phyloP scores from a whole-genome alignment of 345 rosid genomes.

The Pistacia atlantica region DNA sequence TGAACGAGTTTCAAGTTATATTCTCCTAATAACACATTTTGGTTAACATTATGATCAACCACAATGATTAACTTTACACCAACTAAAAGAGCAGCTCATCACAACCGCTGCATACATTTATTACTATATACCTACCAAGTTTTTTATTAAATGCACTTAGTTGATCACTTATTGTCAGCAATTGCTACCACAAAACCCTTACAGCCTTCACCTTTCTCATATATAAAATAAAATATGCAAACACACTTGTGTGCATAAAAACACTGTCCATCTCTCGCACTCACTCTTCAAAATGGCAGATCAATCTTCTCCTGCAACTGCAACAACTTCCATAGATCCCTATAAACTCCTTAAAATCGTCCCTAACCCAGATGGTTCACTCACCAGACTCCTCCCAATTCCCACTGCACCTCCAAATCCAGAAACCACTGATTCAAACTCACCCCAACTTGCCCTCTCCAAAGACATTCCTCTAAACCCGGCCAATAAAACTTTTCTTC shows the following conservation, averaged over 20 bases:
- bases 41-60: no score
- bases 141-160: no score
- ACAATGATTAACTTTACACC: background rate
- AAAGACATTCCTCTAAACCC: conserved; percentile 67
- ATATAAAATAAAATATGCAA: no score
- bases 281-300: conserved; percentile 28
- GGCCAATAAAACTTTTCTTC: conserved; percentile 49
- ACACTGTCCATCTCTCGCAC: no score
- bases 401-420: conserved; percentile 46
- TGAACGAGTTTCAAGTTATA: no score
- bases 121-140: background rate
- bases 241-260: no score
- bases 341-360: conserved; percentile 54
- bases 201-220: no score
- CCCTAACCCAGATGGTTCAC: conserved; percentile 67
- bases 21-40: no score
- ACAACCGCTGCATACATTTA: no score
- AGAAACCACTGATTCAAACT: conserved; percentile 20
- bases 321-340: conserved; percentile 41
- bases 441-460: conserved; percentile 37
- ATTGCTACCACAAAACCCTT: background rate
- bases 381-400: conserved; percentile 43
- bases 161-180: no score
- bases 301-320: conserved; percentile 16
- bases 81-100: background rate